Evolutionary conservation across 495 filamentous ascomycete genomes (phyloP).

Genomic region (Lophiostoma macrostomum): DNA sequence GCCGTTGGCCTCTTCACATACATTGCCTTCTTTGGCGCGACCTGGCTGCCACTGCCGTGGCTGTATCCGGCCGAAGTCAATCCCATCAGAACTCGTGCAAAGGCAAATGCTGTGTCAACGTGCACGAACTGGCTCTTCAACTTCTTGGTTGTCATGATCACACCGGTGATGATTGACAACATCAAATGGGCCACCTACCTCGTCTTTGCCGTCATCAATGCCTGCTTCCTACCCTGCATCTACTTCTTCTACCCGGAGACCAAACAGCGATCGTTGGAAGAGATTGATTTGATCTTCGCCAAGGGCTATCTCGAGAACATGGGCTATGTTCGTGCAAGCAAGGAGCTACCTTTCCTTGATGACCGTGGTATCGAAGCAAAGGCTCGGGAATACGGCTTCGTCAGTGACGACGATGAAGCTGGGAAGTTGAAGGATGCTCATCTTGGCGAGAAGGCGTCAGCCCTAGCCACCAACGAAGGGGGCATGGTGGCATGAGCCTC

Average conservation of each 20-base stretch:
- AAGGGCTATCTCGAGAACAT: conserved; percentile 76
- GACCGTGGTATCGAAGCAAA: conserved; percentile 35
- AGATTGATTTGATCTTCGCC: conserved; percentile 42
- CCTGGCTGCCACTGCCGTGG: conserved; percentile 62
- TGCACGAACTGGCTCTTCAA: conserved; percentile 58
- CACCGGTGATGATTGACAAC: conserved; percentile 33
- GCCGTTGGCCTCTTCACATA: conserved; percentile 35
- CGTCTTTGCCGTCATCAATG: conserved; percentile 49
- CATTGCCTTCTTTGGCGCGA: conserved; percentile 51
- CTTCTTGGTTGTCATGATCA: conserved; percentile 39
- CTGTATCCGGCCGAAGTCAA: conserved; percentile 66
- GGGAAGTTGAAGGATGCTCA: conserved; percentile 24
- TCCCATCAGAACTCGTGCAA: conserved; percentile 62
- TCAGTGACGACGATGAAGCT: conserved; percentile 41
- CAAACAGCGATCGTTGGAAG: conserved; percentile 43
- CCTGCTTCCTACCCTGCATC: conserved; percentile 49
- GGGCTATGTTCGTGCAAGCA: conserved; percentile 65
- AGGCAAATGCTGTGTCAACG: conserved; percentile 62
- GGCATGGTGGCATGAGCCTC: conserved; percentile 15
- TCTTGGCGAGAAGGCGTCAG: conserved; percentile 33
- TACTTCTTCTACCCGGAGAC: conserved; percentile 57
- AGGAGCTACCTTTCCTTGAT: conserved; percentile 65
- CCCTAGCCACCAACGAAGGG: conserved; percentile 12
- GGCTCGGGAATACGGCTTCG: conserved; percentile 21
- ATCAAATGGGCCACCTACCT: conserved; percentile 36